These are phyloP conservation scores for Hyphopichia buzzinii DNA, from an alignment of 1,139 yeast species.

Conservation along the genomic window DNA sequence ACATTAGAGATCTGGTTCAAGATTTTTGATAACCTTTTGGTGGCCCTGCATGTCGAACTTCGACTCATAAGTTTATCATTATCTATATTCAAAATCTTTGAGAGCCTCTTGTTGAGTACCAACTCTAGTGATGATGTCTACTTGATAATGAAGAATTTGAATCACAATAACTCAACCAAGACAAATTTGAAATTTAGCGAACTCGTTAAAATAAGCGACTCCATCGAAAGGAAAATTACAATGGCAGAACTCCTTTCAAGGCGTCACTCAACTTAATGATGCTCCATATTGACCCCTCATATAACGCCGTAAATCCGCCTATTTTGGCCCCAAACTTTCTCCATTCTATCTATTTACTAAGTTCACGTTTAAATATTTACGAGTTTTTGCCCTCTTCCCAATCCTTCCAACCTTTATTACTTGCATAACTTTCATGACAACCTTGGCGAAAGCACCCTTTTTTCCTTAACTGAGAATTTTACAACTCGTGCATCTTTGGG, in stretches of 20 bases:
- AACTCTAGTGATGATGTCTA: slow-evolving; percentile 39
- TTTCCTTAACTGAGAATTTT: no score
- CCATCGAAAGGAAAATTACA: slow-evolving; percentile 11
- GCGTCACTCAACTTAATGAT: no score
- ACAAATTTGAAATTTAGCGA: slow-evolving; percentile 12
- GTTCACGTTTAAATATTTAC: no score
- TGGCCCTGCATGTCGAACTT: slow-evolving; percentile 7
- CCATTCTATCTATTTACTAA: no score
- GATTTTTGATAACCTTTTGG: slow-evolving; percentile 49
- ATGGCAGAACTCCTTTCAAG: slow-evolving; percentile 6
- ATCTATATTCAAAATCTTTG: slow-evolving; percentile 42
- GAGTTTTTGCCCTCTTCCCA: no score
- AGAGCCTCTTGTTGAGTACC: slow-evolving; percentile 27
- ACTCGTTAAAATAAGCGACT: slow-evolving; percentile 8
- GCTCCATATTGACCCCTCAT: no score
- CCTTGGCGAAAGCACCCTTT: no score
- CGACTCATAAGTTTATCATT: slow-evolving; percentile 22
- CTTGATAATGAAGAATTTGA: slow-evolving; percentile 41
- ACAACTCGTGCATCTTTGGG: no score
- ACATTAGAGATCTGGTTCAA: slow-evolving; percentile 53
- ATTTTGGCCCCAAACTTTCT: no score
- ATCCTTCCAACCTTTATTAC: no score
- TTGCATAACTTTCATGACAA: no score
- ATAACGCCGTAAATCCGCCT: no score
- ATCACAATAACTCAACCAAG: slow-evolving; percentile 13